These are phyloP conservation scores for Pseudocercospora macadamiae DNA, from an alignment of 2,329 filamentous ascomycete genomes.

Conservation along the genomic window DNA sequence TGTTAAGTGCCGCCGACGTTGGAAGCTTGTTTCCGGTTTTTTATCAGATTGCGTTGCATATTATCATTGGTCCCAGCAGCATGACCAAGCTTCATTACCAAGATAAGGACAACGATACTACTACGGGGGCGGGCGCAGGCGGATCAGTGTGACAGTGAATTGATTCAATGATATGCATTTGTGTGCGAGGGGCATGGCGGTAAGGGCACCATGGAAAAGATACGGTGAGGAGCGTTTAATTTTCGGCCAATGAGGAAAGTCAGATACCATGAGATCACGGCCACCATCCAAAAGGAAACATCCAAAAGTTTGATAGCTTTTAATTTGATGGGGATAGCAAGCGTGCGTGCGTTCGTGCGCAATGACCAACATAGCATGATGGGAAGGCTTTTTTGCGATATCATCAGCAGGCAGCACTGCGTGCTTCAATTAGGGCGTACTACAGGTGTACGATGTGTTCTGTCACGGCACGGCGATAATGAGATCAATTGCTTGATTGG, in stretches of 20 bases:
- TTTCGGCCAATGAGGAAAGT: constrained; percentile 1
- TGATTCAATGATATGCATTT: constrained; percentile 10
- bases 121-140: not conserved
- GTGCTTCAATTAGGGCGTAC: too few species aligned
- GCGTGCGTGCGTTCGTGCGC: not conserved
- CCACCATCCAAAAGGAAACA: not conserved
- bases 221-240: constrained; percentile 3
- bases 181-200: constrained; percentile 1
- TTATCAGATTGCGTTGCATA: not conserved
- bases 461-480: too few species aligned
- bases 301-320: constrained; percentile 3
- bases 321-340: not conserved
- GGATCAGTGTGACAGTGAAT: not conserved
- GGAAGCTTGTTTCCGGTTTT: not conserved
- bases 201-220: not conserved
- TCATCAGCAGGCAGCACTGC: too few species aligned
- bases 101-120: not conserved
- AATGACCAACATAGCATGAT: too few species aligned
- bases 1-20: constrained; percentile 18
- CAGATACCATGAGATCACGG: constrained; percentile 5
- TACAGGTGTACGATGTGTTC: too few species aligned
- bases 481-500: too few species aligned
- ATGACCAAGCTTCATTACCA: not conserved
- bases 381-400: too few species aligned
- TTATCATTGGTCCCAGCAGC: not conserved